Base-by-base conservation (phyloP, 495 filamentous ascomycete species). In the Terfezia claveryi region DNA sequence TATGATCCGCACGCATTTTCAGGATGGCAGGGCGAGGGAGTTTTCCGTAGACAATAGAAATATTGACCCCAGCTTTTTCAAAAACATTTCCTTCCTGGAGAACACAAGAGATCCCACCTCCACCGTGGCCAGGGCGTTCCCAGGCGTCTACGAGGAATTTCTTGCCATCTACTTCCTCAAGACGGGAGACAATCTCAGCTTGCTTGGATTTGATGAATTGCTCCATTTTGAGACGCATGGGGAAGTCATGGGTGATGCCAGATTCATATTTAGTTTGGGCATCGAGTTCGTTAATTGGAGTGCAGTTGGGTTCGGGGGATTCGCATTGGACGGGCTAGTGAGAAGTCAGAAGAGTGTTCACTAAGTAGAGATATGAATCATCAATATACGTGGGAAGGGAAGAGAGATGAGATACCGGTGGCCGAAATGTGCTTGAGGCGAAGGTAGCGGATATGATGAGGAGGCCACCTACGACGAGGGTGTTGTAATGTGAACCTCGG, bases 21-120 rank as follows among this genome's bases (percentile, higher is more conserved):
- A 79, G 71, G 53, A 99, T 88, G 14, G 87, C 91, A 0, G 86
- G 74, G 53, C 83, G 80, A 10, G 91, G 88, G 12, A 99, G 74
- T 38, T 82, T 84, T 56, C 91, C 91, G 62, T 99, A 95, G 17
- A 99, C 91, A 50, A 94, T 77, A 50, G 83, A 89, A 58, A 87
- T 88, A 62, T 92, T 94, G 49, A 96, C 92, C 12, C 91, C 91
- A 38, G 88, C 91, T 69, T 99, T 99, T 69, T 99, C 91, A 66
- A 99, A 99, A 36, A 96, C 86, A 53, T 91, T 85, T 38, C 92
- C 89, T 55, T 93, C 85, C 66, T 99, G 91, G 36, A 96, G 74
- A 10, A 96, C 88, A 68, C 89, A 94, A 6, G 85, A 92, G 55
- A 87, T 84, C 17, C 82, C 82, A 23, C 81, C 81, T 41, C 91